These are phyloP conservation scores for Hemileia vastatrix DNA, from an alignment of 1,284 basidiomycete genomes.

Conservation along the genomic window DNA sequence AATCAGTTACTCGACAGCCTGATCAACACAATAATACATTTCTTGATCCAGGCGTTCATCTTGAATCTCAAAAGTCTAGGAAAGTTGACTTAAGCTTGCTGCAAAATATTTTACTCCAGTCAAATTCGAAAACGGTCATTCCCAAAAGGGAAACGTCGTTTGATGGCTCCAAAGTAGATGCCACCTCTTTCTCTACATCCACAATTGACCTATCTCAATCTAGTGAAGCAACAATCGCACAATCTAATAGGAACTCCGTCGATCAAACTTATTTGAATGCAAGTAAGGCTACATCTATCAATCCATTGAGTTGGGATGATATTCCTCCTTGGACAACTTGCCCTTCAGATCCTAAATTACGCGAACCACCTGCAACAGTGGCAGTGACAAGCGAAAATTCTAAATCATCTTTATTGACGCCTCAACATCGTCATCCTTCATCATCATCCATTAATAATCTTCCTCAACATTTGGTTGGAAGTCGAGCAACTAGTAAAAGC, in stretches of 20 bases:
- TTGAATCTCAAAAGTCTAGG: too few species aligned
- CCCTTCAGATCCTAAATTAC: not conserved
- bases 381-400: not conserved
- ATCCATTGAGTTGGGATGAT: conserved; percentile 12
- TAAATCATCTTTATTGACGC: not conserved
- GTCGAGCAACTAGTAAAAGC: not conserved
- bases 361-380: conserved; percentile 4
- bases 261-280: not conserved
- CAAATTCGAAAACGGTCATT: not conserved
- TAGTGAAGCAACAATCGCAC: conserved; percentile 4
- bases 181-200: too few species aligned
- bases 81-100: conserved; percentile 6
- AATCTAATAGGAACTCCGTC: not conserved
- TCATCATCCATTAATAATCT: not conserved
- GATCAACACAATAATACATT: not conserved
- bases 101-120: conserved; percentile 14
- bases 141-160: not conserved
- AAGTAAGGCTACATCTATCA: not conserved
- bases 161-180: not conserved
- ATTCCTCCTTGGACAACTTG: conserved; percentile 16
- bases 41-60: not conserved
- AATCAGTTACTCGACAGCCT: not conserved
- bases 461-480: not conserved
- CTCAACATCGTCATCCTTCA: not conserved
- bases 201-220: conserved; percentile 7